phyloP scores from a whole-genome alignment of 2,329 filamentous ascomycete species.

The Verticillium dahliae region DNA sequence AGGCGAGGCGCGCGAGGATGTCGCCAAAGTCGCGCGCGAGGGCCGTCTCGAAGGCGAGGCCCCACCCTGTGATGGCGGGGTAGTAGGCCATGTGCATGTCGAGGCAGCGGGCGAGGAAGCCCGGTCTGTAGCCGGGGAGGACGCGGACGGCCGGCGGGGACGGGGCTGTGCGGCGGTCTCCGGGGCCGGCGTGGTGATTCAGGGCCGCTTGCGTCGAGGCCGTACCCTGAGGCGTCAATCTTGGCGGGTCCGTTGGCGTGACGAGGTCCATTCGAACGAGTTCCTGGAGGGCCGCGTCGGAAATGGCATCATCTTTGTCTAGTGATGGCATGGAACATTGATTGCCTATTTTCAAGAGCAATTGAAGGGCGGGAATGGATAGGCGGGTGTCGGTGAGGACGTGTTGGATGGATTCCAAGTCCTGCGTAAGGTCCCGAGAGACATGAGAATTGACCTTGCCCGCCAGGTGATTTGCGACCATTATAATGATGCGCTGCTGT shows the following conservation, averaged over 20 bases:
- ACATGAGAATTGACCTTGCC: too few relatives aligned
- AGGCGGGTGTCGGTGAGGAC: background rate
- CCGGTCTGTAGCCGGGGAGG: slow-evolving; percentile 19
- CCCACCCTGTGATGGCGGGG: slow-evolving; percentile 12
- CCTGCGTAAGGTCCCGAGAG: background rate
- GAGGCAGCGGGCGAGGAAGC: slow-evolving; percentile 18
- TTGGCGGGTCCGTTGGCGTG: too few relatives aligned
- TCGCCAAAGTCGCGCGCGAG: slow-evolving; percentile 12
- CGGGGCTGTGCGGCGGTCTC: background rate
- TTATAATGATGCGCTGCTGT: background rate
- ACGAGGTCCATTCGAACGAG: too few relatives aligned
- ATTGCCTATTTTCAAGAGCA: too few relatives aligned
- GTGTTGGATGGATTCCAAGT: background rate
- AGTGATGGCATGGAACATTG: too few relatives aligned
- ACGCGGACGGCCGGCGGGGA: slow-evolving; percentile 7
- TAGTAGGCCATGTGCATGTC: slow-evolving; percentile 22
- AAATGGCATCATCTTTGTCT: too few relatives aligned
- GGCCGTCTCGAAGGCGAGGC: slow-evolving; percentile 15
- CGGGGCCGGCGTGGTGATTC: background rate
- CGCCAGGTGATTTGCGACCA: background rate
- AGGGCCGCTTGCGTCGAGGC: background rate
- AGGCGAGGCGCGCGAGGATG: slow-evolving; percentile 13
- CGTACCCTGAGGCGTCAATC: background rate
- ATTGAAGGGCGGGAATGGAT: too few relatives aligned
- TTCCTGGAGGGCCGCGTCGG: too few relatives aligned